A percentile compares a stretch with the other conserved stretches of the same genome.
phyloP scores from a whole-genome alignment of 2,329 filamentous ascomycete genomes.

The Ceratocystis huliohia region DNA sequence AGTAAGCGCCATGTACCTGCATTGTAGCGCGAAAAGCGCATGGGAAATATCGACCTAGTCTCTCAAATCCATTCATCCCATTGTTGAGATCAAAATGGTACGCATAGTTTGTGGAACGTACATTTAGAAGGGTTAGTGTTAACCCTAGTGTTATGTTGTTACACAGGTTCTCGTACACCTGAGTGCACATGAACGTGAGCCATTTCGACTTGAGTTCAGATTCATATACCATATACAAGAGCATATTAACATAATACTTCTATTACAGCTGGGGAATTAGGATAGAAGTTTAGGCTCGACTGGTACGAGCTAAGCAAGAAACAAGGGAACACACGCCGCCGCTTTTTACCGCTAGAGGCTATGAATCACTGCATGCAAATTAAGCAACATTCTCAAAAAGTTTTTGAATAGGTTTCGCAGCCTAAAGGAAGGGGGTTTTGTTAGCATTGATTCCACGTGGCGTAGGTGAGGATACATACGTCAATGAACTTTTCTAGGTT shows the following conservation, averaged over 20 bases:
- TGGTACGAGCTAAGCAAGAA: conserved; percentile 13
- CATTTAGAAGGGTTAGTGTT: background rate
- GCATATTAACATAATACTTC: background rate
- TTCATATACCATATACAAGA: background rate
- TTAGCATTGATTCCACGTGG: conserved; percentile 9
- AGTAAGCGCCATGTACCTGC: too few relatives aligned
- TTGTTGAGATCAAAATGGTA: too few relatives aligned
- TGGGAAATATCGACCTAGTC: too few relatives aligned
- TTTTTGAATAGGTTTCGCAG: conserved; percentile 76
- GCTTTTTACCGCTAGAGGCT: background rate
- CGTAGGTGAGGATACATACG: conserved; percentile 36
- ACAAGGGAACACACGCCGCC: background rate
- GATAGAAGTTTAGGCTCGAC: conserved; percentile 4
- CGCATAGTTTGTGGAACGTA: too few relatives aligned
- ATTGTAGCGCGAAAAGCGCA: too few relatives aligned
- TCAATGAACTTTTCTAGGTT: conserved; percentile 92
- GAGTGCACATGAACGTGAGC: background rate
- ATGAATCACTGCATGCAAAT: background rate
- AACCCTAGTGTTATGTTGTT: background rate
- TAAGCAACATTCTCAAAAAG: conserved; percentile 62
- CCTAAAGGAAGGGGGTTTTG: conserved; percentile 35
- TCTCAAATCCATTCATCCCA: too few relatives aligned
- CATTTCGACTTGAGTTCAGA: background rate
- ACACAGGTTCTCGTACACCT: background rate
- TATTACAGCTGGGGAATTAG: background rate